Percentiles rank a stretch among this genome's conserved stretches.
Evolutionary conservation across 768 basidiomycete genomes (phyloP).

Genomic region (Tylopilus intermedius): DNA sequence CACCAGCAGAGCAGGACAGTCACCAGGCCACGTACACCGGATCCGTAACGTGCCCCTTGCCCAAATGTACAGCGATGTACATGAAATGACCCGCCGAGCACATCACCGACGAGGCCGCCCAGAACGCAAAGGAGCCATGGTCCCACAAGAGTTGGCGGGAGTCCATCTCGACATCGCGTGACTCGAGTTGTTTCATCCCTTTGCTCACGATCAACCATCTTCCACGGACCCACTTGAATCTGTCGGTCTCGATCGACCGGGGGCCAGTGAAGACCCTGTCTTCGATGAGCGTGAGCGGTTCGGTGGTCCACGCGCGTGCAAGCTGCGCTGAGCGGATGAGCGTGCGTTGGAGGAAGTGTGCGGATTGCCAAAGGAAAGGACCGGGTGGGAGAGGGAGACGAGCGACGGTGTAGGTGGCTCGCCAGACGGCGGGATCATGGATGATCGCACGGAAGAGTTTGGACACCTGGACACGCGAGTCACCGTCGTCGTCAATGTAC

Average conservation of each 20-base stretch:
- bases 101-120: slow-evolving; percentile 11
- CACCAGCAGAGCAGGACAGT: not conserved
- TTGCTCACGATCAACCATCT: slow-evolving; percentile 19
- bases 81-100: slow-evolving; percentile 11
- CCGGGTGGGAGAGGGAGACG: slow-evolving; percentile 17
- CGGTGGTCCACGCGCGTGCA: slow-evolving; percentile 10
- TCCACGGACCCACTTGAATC: slow-evolving; percentile 15
- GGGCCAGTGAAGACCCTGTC: slow-evolving; percentile 4
- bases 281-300: slow-evolving; percentile 10
- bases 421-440: slow-evolving; percentile 13
- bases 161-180: slow-evolving; percentile 15
- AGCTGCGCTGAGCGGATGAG: slow-evolving; percentile 17
- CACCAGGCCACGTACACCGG: slow-evolving; percentile 11
- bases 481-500: too few species aligned
- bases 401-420: slow-evolving; percentile 4
- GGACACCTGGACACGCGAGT: slow-evolving; percentile 9
- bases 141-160: slow-evolving; percentile 18
- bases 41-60: slow-evolving; percentile 4
- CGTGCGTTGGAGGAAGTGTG: slow-evolving; percentile 12
- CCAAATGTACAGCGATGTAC: slow-evolving; percentile 13
- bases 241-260: slow-evolving; percentile 3
- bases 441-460: slow-evolving; percentile 10
- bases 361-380: slow-evolving; percentile 20
- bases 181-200: slow-evolving; percentile 7
- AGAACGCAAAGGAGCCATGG: slow-evolving; percentile 1